Conservation (phyloP, 2,329 filamentous ascomycete species). For the Penicillium carneum region DNA sequence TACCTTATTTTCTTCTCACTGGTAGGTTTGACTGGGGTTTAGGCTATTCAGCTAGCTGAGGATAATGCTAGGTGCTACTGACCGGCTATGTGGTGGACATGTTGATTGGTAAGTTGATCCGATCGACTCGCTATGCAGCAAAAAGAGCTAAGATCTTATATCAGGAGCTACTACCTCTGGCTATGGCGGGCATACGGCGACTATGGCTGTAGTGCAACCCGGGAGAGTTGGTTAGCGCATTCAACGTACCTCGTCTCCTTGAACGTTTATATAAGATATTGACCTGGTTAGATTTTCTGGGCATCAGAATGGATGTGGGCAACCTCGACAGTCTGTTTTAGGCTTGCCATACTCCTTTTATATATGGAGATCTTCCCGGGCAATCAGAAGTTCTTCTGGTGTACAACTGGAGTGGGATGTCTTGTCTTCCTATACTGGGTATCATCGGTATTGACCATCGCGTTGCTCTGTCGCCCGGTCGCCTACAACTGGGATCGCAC, state of each 20-base stretch:
- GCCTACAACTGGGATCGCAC: conserved; percentile 24
- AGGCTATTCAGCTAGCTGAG: background rate
- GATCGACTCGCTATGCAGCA: no score
- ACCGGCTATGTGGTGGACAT: conserved; percentile 16
- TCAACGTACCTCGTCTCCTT: conserved; percentile 1
- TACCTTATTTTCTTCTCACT: conserved; percentile 18
- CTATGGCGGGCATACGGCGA: conserved; percentile 16
- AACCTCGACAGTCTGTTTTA: conserved; percentile 21
- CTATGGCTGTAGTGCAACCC: conserved; percentile 5
- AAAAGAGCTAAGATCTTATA: background rate
- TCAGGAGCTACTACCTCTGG: conserved; percentile 11
- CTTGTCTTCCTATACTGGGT: conserved; percentile 25
- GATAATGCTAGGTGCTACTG: background rate
- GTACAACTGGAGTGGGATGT: conserved; percentile 8
- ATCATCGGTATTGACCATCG: conserved; percentile 19
- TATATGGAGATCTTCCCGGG: conserved; percentile 26
- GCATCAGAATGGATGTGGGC: conserved; percentile 30
- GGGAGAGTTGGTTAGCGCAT: conserved; percentile 10
- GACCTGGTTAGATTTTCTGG: conserved; percentile 21
- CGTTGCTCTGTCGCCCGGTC: conserved; percentile 23
- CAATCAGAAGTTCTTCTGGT: conserved; percentile 13
- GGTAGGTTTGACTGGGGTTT: background rate
- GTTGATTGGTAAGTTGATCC: background rate
- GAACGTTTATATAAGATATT: background rate
- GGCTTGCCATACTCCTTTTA: conserved; percentile 21